Conservation (phyloP, 2,329 filamentous ascomycete genomes). For the Fusarium penzigii region DNA sequence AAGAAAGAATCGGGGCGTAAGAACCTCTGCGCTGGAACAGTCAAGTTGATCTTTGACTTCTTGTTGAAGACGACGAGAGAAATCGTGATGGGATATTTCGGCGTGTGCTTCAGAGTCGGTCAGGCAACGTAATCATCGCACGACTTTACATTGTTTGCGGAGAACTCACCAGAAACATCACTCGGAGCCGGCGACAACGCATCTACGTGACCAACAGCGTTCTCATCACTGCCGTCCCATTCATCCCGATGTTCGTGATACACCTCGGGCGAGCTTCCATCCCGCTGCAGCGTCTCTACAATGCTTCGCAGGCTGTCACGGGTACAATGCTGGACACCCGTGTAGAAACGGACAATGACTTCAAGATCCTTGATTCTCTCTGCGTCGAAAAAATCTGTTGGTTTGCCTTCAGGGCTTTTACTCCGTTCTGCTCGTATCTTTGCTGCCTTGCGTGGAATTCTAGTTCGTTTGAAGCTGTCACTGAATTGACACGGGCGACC, state of each 20-base stretch:
- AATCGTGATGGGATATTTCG: conserved; percentile 17
- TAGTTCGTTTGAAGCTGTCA: conserved; percentile 12
- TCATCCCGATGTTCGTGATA: background rate
- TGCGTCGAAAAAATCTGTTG: conserved; percentile 10
- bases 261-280: background rate
- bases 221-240: background rate
- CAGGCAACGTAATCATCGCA: too few species aligned
- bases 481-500: conserved; percentile 15
- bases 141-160: too few species aligned
- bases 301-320: conserved; percentile 6
- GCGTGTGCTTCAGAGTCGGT: background rate
- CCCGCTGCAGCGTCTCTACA: background rate
- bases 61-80: conserved; percentile 12
- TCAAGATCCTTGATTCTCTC: conserved; percentile 21
- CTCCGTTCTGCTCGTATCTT: background rate
- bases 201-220: background rate
- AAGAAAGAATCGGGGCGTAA: background rate
- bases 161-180: background rate
- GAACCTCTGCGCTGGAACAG: conserved; percentile 4
- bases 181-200: background rate
- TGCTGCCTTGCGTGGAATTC: background rate
- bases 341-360: conserved; percentile 16
- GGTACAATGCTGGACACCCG: conserved; percentile 15
- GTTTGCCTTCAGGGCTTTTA: background rate
- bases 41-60: conserved; percentile 9